Base-by-base conservation (phyloP, 2,329 filamentous ascomycete species). In the Colletotrichum orchidophilum region DNA sequence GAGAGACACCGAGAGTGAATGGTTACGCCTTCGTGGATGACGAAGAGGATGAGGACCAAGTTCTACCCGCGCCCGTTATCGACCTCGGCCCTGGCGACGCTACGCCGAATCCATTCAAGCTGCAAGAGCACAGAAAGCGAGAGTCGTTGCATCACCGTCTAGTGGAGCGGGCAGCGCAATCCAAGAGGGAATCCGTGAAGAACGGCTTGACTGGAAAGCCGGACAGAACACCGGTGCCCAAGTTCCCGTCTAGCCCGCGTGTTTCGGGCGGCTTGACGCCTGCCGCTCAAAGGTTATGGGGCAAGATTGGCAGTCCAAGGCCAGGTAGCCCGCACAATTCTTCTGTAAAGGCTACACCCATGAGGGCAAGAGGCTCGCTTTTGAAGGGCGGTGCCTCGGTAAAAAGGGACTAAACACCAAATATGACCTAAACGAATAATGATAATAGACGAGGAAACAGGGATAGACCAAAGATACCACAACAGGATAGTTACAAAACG, bases 11-110 rank as follows among this genome's bases (percentile, higher is more conserved):
- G 0, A 88, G 94, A 2, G 94, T 98, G 0, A 97, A 97, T 73
- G 96, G 96, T 1, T 99, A 98, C 80, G 90, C 94, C 0, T 98
- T 97, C 81, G 95, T 99, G 42, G 95, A 97, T 75, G 94, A 97
- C 67, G 93, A 93, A 59, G 86, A 88, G 50, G 88, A 89, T 0
- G 86, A 86, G 18, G 83, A 84, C 1, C 76, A 80, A 8, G n/a
- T 65, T 5, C 27, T 64, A 8, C 49, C 76, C 13, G 72, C 78
- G 55, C 81, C 84, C n/a, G 73, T 83, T 73, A 86, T 92, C 76
- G 82, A 91, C 64, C 83, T 93, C 8, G 87, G 90, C 1, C 83
- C 87, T 11, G 87, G 88, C 15, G 87, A 91, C 76, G 81, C 88
- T n/a, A 89, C 88, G 1, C 90, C 90, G 0, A 97, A 93, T 74